Evolutionary conservation across 305 asterid genomes (phyloP), one percentile per base, ranked within the genome.

Genomic region (Plantago lanceolata): DNA sequence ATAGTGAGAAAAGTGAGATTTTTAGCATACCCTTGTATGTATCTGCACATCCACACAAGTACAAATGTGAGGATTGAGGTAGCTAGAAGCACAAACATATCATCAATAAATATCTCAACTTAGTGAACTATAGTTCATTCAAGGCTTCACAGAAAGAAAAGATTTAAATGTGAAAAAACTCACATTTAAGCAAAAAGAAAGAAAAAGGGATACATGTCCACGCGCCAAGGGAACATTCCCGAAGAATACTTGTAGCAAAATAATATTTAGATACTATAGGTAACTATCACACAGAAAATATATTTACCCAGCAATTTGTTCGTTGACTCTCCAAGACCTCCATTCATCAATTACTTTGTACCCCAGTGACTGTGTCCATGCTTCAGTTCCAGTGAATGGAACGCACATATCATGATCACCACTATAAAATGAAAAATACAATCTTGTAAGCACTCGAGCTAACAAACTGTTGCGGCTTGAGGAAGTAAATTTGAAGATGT

Each of bases 361-460:
- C 5, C 84, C 84, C 5, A 84, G 74, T 26, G 84, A 78, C 2
- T 74, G 57, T 2, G 81, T 79, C 90, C 90, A 81, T 16, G 84
- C 84, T 79, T 84, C 76, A 19, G 79, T 81, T 44, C 90, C 90
- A 1, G 87, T 84, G 56, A 69, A 84, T 3, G 90, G 90, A 61
- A 84, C 75, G 52, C 87, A 81, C 90, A 84, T 81, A 68, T 84
- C 90, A 66, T 84, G 90, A 73, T 84, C 85, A 4, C 90, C 87
- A 48, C 90, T 84, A 59, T 12, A 20, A n/a, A 8, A 43, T 14
- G 47, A 29, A 60, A 59, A 19, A 13, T 0, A 4, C 24, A 45
- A 48, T 19, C 61, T 56, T 56, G 16, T n/a, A 19, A 40, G 21
- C 5, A 15, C 11, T 17, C 19, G 7, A 13, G 7, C 2, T 43